A percentile compares a stretch with the other conserved stretches of the same genome.
Conservation (phyloP, 495 filamentous ascomycete genomes). For the Echria macrotheca region DNA sequence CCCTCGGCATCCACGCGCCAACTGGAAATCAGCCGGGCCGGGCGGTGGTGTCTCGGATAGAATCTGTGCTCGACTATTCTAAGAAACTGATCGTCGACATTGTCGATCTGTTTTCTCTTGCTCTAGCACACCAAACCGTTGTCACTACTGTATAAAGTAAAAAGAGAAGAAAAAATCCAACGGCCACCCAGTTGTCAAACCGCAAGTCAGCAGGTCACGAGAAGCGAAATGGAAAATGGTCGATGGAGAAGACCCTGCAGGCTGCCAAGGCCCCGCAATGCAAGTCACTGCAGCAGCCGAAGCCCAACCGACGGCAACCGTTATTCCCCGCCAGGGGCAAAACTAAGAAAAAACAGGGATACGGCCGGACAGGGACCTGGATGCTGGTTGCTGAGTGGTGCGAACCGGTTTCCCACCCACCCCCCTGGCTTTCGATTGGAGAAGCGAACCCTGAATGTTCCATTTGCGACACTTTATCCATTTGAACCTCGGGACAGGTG, state of each 20-base stretch:
- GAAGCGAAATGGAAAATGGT: not conserved
- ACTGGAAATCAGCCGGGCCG: not conserved
- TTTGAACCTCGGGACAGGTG: slow-evolving; percentile 5
- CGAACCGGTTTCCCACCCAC: not conserved
- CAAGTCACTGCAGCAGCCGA: too few species aligned
- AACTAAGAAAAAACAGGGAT: too few species aligned
- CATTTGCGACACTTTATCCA: slow-evolving; percentile 6
- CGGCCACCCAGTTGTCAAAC: not conserved
- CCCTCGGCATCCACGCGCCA: not conserved
- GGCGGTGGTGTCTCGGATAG: not conserved
- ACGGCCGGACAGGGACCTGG: not conserved
- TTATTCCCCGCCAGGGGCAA: slow-evolving; percentile 9
- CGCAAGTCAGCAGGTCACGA: not conserved
- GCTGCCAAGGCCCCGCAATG: too few species aligned
- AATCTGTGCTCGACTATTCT: not conserved
- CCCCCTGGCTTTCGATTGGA: slow-evolving; percentile 3
- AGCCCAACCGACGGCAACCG: too few species aligned
- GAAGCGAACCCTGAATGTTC: slow-evolving; percentile 5
- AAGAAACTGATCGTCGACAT: not conserved
- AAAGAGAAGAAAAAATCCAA: too few species aligned
- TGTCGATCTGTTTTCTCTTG: not conserved
- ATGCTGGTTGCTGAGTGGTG: not conserved
- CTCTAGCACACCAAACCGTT: not conserved
- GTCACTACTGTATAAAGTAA: too few species aligned
- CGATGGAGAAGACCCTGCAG: not conserved